A percentile compares a stretch with the other conserved stretches of the same genome.
phyloP scores from a whole-genome alignment of 805 yeast species.

The Teunomyces barrocoloradensis region DNA sequence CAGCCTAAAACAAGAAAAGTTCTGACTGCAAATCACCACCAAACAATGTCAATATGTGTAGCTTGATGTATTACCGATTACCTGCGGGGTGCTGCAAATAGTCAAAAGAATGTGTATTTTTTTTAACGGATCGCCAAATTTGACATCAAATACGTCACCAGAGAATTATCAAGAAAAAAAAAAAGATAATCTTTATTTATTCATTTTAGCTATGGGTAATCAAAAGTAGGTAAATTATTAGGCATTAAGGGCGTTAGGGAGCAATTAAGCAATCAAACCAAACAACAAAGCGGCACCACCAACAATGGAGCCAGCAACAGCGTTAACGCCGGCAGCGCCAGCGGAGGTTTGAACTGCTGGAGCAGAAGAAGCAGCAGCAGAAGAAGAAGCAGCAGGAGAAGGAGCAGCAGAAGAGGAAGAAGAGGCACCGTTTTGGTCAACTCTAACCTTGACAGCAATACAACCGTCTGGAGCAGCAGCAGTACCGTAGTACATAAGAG shows the following conservation, averaged over 20 bases:
- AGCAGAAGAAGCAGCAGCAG: conserved; percentile 4
- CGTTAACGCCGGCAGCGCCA: conserved; percentile 9
- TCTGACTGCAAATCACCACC: too few relatives aligned
- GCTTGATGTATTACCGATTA: too few relatives aligned
- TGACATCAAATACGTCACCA: too few relatives aligned
- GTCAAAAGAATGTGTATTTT: too few relatives aligned
- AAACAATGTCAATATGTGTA: too few relatives aligned
- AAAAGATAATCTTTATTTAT: not conserved
- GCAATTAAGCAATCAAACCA: conserved; percentile 1
- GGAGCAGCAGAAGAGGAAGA: not conserved
- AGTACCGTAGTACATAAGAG: conserved; percentile 20
- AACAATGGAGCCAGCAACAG: conserved; percentile 5
- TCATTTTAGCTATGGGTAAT: not conserved
- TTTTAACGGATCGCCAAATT: too few relatives aligned
- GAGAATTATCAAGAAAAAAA: too few relatives aligned
- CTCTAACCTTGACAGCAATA: conserved; percentile 14
- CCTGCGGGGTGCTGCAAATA: too few relatives aligned
- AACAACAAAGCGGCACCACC: conserved; percentile 1
- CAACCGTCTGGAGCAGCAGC: conserved; percentile 25
- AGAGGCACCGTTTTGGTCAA: conserved; percentile 1
- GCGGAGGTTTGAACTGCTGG: conserved; percentile 8
- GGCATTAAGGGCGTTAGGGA: not conserved
- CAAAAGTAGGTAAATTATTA: not conserved
- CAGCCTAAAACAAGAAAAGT: too few relatives aligned
- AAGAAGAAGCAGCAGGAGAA: not conserved